phyloP scores from a whole-genome alignment of 2,329 filamentous ascomycete genomes.

The Scedosporium aurantiacum region DNA sequence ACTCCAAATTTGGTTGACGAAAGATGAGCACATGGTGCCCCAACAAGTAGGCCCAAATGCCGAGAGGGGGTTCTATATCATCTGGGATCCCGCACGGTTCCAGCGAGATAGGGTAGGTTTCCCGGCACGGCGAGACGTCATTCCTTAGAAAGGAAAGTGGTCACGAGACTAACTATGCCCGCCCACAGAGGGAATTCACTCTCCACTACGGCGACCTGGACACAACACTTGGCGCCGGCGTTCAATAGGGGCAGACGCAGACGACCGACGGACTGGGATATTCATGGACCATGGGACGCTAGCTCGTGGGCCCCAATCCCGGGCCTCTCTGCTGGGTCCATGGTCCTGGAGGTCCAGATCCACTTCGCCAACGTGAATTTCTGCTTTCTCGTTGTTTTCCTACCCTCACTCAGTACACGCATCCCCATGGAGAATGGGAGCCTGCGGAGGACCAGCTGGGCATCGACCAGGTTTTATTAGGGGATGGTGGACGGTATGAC shows the following conservation, averaged over 20 bases:
- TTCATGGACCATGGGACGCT: not conserved
- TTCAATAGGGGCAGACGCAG: not conserved
- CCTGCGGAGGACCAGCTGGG: not conserved
- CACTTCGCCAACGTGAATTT: not conserved
- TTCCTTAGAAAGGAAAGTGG: not conserved
- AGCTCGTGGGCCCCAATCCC: not conserved
- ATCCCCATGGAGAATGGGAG: not conserved
- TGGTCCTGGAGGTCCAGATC: not conserved
- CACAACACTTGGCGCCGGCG: conserved; percentile 18
- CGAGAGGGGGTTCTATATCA: conserved; percentile 55
- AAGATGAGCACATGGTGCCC: conserved; percentile 55
- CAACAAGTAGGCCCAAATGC: conserved; percentile 46
- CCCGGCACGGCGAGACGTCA: not conserved
- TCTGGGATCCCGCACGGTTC: conserved; percentile 54
- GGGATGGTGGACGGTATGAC: not conserved
- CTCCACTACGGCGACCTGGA: conserved; percentile 53
- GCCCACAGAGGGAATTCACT: conserved; percentile 44
- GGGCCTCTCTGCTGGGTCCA: not conserved
- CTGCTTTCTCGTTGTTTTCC: not conserved
- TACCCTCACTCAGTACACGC: not conserved
- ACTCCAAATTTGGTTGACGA: conserved; percentile 54
- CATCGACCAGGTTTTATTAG: not conserved
- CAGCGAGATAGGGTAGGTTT: conserved; percentile 50
- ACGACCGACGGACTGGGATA: not conserved
- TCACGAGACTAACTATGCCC: conserved; percentile 9